Percentiles rank a stretch among this genome's conserved stretches.
These are phyloP conservation scores for Parietaria judaica DNA, from an alignment of 306 rosid species.

Conservation along the genomic window DNA sequence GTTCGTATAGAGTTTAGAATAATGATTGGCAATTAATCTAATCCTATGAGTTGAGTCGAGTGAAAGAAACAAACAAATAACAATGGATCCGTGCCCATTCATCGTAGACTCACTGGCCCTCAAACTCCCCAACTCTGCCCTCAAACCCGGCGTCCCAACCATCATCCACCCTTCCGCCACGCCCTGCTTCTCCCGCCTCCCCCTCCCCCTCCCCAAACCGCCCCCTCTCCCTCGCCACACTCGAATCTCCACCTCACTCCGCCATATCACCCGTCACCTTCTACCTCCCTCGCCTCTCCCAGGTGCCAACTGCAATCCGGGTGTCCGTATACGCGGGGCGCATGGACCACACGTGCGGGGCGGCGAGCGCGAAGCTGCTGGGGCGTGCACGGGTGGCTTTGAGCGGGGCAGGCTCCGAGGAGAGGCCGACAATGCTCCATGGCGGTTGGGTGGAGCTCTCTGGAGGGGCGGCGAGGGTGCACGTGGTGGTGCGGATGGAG, in stretches of 20 bases:
- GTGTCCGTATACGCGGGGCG: slow-evolving; percentile 65
- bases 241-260: slow-evolving; percentile 36
- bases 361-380: slow-evolving; percentile 43
- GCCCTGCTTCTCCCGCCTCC: slow-evolving; percentile 72
- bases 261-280: slow-evolving; percentile 47
- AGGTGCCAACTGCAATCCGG: slow-evolving; percentile 29
- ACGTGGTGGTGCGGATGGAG: slow-evolving; percentile 60
- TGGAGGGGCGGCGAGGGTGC: slow-evolving; percentile 46
- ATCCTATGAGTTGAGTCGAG: too few species aligned
- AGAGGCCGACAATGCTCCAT: slow-evolving; percentile 36
- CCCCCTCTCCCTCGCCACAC: slow-evolving; percentile 45
- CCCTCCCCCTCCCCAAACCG: slow-evolving; percentile 54
- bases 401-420: slow-evolving; percentile 24
- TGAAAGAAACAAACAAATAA: neutral
- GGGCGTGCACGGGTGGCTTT: slow-evolving; percentile 50
- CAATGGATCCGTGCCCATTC: slow-evolving; percentile 86
- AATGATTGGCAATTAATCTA: too few species aligned
- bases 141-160: slow-evolving; percentile 32
- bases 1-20: too few species aligned
- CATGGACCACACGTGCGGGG: slow-evolving; percentile 56
- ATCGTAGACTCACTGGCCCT: slow-evolving; percentile 58
- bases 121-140: slow-evolving; percentile 44
- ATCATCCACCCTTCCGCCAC: slow-evolving; percentile 80
- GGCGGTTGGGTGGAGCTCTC: slow-evolving; percentile 61
- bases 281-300: slow-evolving; percentile 49